phyloP scores from a whole-genome alignment of 257 asterid species.

The Scutellaria baicalensis region DNA sequence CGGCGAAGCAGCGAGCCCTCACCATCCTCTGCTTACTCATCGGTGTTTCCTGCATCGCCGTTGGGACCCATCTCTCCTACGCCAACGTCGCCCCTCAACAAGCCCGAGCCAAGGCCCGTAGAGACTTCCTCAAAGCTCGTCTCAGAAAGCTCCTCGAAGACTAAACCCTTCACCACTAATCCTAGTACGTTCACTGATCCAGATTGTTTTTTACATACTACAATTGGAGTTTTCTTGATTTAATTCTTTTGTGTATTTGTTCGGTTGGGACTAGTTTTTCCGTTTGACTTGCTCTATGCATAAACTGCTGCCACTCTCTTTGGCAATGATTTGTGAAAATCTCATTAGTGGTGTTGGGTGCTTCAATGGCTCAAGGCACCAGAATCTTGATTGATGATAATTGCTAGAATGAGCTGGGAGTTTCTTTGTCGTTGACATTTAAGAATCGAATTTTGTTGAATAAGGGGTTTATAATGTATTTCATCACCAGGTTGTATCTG shows the following conservation, averaged over 20 bases:
- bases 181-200: too few relatives aligned
- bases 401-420: too few relatives aligned
- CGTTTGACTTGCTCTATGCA: background rate
- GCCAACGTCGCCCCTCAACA: slow-evolving; percentile 46
- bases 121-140: slow-evolving; percentile 40
- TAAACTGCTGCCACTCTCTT: background rate
- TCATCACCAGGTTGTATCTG: background rate
- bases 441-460: background rate
- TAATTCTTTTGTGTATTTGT: background rate
- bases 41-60: slow-evolving; percentile 31
- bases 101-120: slow-evolving; percentile 49
- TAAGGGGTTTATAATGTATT: background rate
- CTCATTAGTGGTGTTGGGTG: background rate
- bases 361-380: too few relatives aligned
- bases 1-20: slow-evolving; percentile 36
- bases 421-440: too few relatives aligned
- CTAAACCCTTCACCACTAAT: slow-evolving; percentile 5
- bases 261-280: background rate
- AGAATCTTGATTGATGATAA: too few relatives aligned
- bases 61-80: slow-evolving; percentile 43
- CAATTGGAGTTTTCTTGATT: background rate
- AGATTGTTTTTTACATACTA: too few relatives aligned
- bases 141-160: slow-evolving; percentile 40
- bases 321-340: background rate
- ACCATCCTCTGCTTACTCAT: slow-evolving; percentile 31